These are phyloP conservation scores for Ustilago cynodontis DNA, from an alignment of 1,284 basidiomycete species.

Conservation along the genomic window DNA sequence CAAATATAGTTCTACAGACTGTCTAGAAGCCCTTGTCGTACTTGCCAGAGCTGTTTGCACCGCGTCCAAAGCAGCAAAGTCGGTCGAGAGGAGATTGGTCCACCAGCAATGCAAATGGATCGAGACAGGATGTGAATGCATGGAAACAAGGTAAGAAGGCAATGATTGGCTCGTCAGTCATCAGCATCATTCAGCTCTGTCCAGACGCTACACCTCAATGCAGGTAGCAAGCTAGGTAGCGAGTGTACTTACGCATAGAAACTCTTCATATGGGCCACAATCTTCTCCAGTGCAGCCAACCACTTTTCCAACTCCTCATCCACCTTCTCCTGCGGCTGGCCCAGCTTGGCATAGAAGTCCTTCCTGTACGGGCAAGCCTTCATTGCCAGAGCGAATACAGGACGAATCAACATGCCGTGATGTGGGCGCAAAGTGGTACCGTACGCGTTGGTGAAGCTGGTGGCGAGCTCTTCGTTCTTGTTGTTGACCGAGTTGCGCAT, in stretches of 20 bases:
- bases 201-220: too few relatives aligned
- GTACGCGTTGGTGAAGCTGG: slow-evolving; percentile 86
- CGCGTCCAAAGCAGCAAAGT: neutral
- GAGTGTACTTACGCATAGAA: slow-evolving; percentile 73
- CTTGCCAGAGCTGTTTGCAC: slow-evolving; percentile 39
- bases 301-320: slow-evolving; percentile 81
- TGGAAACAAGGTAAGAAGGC: neutral
- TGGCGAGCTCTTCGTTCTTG: slow-evolving; percentile 78
- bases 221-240: too few relatives aligned
- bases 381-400: slow-evolving; percentile 92
- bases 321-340: slow-evolving; percentile 79
- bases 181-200: neutral
- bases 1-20: slow-evolving; percentile 5
- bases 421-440: slow-evolving; percentile 83
- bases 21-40: slow-evolving; percentile 61
- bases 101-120: too few relatives aligned
- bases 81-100: too few relatives aligned
- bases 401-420: slow-evolving; percentile 89
- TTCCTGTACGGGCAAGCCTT: slow-evolving; percentile 93
- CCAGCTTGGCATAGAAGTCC: slow-evolving; percentile 90
- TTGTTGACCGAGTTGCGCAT: slow-evolving; percentile 81
- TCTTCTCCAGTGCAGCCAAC: slow-evolving; percentile 80
- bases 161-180: neutral
- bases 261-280: slow-evolving; percentile 78
- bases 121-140: too few relatives aligned